These are phyloP conservation scores for Kurtzmaniella cleridarum DNA, from an alignment of 805 yeast species.

Conservation along the genomic window DNA sequence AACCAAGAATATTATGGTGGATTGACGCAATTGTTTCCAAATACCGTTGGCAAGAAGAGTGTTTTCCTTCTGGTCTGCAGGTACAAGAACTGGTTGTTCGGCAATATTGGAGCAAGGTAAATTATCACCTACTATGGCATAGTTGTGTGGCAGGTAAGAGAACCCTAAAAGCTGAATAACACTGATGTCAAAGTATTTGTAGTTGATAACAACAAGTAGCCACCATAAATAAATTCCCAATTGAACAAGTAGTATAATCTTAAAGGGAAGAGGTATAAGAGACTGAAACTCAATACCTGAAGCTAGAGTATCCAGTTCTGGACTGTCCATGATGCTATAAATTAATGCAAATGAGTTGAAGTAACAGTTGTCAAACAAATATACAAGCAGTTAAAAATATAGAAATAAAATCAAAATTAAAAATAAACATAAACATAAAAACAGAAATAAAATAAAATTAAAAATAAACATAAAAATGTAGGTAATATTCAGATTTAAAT, in stretches of 20 bases:
- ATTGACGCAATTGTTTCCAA: constrained; percentile 23
- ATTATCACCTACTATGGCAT: constrained; percentile 18
- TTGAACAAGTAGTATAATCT: constrained; percentile 45
- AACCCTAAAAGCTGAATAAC: constrained; percentile 38
- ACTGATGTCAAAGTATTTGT: constrained; percentile 35
- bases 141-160: constrained; percentile 35
- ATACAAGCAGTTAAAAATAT: not conserved
- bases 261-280: constrained; percentile 32
- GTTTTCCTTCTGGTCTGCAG: constrained; percentile 28
- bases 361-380: constrained; percentile 8
- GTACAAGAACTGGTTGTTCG: constrained; percentile 24
- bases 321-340: not conserved
- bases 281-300: not conserved
- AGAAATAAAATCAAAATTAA: no score
- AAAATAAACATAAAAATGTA: no score
- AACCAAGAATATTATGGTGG: constrained; percentile 12
- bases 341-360: constrained; percentile 14
- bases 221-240: constrained; percentile 54
- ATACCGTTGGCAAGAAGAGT: constrained; percentile 27
- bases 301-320: not conserved
- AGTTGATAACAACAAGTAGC: constrained; percentile 35
- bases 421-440: constrained; percentile 8
- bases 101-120: constrained; percentile 18
- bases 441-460: not conserved
- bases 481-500: no score